These are phyloP conservation scores for Paraglomus occultum DNA, from an alignment of 192 early-diverging fungal species.

Conservation along the genomic window DNA sequence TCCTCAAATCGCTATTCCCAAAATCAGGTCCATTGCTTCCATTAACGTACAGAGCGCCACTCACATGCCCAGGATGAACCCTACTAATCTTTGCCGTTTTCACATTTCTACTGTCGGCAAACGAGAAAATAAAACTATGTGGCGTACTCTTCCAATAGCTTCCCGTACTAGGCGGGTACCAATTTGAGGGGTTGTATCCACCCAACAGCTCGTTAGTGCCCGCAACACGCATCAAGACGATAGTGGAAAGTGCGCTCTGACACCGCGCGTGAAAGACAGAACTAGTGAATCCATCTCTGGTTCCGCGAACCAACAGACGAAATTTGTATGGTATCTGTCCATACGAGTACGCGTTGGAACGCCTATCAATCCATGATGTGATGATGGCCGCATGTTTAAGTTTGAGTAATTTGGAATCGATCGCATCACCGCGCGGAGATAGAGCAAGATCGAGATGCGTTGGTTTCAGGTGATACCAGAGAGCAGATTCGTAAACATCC, in stretches of 20 bases:
- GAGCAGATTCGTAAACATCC: neutral
- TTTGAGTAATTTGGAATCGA: conserved; percentile 7
- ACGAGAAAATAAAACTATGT: neutral
- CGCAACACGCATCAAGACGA: neutral
- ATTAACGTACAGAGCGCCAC: neutral
- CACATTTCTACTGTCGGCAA: neutral
- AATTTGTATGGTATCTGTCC: neutral
- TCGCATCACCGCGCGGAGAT: neutral
- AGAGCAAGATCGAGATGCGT: neutral
- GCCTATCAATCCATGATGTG: conserved; percentile 4
- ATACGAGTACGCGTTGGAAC: neutral
- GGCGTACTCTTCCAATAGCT: neutral
- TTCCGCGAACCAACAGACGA: neutral
- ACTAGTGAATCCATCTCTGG: neutral
- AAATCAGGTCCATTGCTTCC: neutral
- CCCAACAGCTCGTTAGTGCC: neutral
- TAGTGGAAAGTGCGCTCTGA: neutral
- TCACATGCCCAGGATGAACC: neutral
- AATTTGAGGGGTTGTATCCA: conserved; percentile 5
- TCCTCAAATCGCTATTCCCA: neutral
- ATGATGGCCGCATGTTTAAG: conserved; percentile 14
- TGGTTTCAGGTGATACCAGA: conserved; percentile 5
- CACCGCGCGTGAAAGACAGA: neutral
- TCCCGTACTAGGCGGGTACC: neutral
- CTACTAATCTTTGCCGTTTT: neutral